Base-by-base conservation (phyloP, 1,284 basidiomycete genomes). In the Xanthoconium separans region DNA sequence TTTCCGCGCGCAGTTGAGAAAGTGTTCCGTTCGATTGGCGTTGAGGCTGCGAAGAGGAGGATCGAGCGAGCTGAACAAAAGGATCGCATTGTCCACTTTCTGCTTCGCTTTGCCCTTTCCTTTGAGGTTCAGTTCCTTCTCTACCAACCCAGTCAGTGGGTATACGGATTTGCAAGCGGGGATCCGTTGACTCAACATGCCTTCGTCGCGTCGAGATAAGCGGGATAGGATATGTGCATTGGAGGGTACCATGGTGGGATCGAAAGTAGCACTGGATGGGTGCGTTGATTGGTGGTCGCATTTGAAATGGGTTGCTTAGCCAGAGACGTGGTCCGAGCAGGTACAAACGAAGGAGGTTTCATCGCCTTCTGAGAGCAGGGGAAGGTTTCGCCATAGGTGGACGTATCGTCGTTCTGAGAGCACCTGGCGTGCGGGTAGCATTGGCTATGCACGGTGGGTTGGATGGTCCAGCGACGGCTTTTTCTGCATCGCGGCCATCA, bases 121-220 rank as follows among this genome's bases (percentile, higher is more conserved):
- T 44, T 59, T 33, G 16, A 41, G 47, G 6, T 37, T 47, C 7
- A n/a, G 12, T 46, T 47, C 53, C 12, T 53, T 46, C n/a, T 57
- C 55, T 27, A 78, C 83, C 77, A 84, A 13, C 75, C 77, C 42
- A 80, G 63, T 13, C 80, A 80, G 51, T 84, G 78, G 52, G 82
- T 75, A 61, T 84, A 84, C 1, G 88, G 88, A 64, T 90, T 89
- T 9, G 84, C 80, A 10, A 91, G 75, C 0, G 89, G 89, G 1
- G 87, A 89, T 5, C 89, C 89, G 55, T 91, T 91, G 20, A 86
- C 85, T 89, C 47, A 91, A 76, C 80, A 91, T 81, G 59, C 74
- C 81, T 67, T 91, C 88, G 58, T 89, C 81, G 60, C 77, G 80
- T 47, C 85, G 79, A 9, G 87, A 85, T 65, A 16, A 81, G 77